Percentiles rank a stretch among this genome's conserved stretches.
phyloP scores from a whole-genome alignment of 345 rosid genomes.

The Durio zibethinus region DNA sequence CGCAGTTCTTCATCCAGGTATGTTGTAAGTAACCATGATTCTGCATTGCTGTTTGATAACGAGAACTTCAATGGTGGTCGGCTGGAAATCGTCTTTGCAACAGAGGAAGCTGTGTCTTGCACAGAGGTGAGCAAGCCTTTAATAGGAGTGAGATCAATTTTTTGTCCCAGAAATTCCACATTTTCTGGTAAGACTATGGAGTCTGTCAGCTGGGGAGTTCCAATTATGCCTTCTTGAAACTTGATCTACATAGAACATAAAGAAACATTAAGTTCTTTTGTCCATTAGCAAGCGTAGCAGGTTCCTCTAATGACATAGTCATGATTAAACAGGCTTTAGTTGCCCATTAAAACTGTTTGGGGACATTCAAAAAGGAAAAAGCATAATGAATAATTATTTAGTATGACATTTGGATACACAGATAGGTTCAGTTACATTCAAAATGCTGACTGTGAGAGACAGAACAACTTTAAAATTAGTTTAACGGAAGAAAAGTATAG shows the following conservation, averaged over 20 bases:
- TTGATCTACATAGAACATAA: constrained; percentile 47
- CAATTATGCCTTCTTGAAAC: constrained; percentile 86
- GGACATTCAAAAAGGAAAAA: too few species aligned
- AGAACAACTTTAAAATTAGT: neutral
- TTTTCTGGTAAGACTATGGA: constrained; percentile 77
- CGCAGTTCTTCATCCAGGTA: constrained; percentile 87
- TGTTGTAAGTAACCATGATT: constrained; percentile 91
- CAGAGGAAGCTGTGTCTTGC: constrained; percentile 81
- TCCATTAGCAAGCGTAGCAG: neutral
- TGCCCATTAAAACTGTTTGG: too few species aligned
- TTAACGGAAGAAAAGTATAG: neutral
- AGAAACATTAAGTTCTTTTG: neutral
- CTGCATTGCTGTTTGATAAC: constrained; percentile 55
- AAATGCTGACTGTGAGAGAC: neutral
- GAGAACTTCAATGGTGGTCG: constrained; percentile 84
- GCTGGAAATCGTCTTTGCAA: constrained; percentile 81
- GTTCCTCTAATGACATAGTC: neutral
- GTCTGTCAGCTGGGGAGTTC: constrained; percentile 89
- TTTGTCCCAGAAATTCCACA: constrained; percentile 83
- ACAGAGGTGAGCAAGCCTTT: constrained; percentile 69
- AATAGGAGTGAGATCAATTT: constrained; percentile 63
- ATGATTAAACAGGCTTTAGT: neutral
- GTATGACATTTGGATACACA: too few species aligned
- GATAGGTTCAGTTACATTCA: neutral
- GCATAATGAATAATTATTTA: too few species aligned